Base-by-base conservation (phyloP, 2,329 filamentous ascomycete genomes). In the Cladorrhinum sp. region DNA sequence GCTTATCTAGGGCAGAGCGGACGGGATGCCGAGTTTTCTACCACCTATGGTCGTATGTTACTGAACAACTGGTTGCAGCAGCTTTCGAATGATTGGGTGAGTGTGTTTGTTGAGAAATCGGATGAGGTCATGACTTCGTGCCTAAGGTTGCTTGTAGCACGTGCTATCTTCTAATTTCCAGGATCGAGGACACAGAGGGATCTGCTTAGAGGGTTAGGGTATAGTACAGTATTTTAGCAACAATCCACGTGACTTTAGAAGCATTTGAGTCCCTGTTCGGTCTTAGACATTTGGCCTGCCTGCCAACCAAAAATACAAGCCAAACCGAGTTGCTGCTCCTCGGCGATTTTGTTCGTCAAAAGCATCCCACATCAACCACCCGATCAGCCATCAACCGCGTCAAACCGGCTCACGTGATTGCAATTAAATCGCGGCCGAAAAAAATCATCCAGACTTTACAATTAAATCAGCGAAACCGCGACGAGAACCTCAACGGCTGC, bases 401-500 rank as follows among this genome's bases (percentile, higher is more conserved):
- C 29, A 45, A 55, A 27, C 38, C 53, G 25, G 49, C 38, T 49
- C 53, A 56, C 53, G 53, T 56, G 53, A 56, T 56, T 50, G 9
- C 3, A 18, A 38, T 50, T 16, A 22, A 55, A 18, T 41, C 52
- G 55, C 55, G 38, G 41, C 55, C 51, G 49, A 58, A 59, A 20
- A 22, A 41, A 27, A 25, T 38, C 38, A 50, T 59, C 29, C 22
- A 32, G 27, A 59, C 45, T 50, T 22, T 23, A 25, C 27, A 48
- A 18, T 36, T 13, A 23, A 32, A 52, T 52, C 49, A 49, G 16
- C 56, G 23, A 50, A 20, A 9, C 24, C 57, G 56, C 50, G 24
- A 55, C 61, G 50, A 50, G 45, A 41, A 24, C 52, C 52, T 51
- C 50, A 16, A 57, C 55, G 52, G 36, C 29, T 25, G 49, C 29